These are phyloP conservation scores for Seminavis robusta DNA, from an alignment of 108 stramenopile genomes.

Conservation along the genomic window DNA sequence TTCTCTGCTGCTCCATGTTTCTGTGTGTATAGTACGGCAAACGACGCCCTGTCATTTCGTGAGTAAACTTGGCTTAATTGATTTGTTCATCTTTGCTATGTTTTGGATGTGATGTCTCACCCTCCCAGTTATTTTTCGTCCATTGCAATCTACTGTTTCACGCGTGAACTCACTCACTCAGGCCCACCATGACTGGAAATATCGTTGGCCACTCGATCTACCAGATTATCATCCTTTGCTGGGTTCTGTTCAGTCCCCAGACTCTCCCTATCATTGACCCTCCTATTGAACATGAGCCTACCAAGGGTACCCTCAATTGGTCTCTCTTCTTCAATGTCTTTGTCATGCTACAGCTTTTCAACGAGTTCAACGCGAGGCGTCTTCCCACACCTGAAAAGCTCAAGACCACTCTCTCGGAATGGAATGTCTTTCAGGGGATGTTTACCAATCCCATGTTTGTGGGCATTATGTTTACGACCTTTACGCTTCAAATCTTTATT, in stretches of 20 bases:
- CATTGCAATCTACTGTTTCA: too few relatives aligned
- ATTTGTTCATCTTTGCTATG: too few relatives aligned
- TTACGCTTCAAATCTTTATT: constrained; percentile 83
- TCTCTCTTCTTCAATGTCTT: constrained; percentile 96
- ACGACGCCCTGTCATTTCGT: too few relatives aligned
- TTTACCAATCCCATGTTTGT: constrained; percentile 78
- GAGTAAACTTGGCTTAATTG: too few relatives aligned
- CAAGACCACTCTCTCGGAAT: constrained; percentile 12
- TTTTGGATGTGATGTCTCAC: too few relatives aligned
- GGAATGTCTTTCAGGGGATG: constrained; percentile 82
- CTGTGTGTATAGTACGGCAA: too few relatives aligned
- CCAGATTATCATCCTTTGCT: constrained; percentile 76
- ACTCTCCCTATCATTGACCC: constrained; percentile 43
- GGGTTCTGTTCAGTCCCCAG: constrained; percentile 64
- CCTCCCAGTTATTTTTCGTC: too few relatives aligned
- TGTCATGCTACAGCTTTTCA: constrained; percentile 96
- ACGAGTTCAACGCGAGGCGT: constrained; percentile 81
- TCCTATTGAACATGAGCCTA: constrained; percentile 35
- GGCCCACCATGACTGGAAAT: constrained; percentile 83
- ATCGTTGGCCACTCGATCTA: constrained; percentile 86
- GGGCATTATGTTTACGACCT: constrained; percentile 72
- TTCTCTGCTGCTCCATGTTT: too few relatives aligned
- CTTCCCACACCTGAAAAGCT: neutral
- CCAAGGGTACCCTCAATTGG: constrained; percentile 78
- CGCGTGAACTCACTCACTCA: constrained; percentile 83